Conservation (phyloP, 139 green algal genomes). For the Chlorella sp. region DNA sequence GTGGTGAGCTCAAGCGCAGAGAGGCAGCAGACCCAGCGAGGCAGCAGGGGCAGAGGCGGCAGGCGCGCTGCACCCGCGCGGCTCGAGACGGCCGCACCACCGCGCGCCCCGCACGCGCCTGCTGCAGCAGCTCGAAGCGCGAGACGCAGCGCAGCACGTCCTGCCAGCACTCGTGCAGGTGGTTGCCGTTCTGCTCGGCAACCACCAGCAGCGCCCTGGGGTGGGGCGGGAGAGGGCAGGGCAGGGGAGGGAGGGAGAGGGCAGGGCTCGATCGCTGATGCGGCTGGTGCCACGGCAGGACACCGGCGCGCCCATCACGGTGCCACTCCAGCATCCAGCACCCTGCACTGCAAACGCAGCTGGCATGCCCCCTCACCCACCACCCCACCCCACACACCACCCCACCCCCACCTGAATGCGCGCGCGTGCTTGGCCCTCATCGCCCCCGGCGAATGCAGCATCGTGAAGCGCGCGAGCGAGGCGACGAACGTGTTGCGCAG, state of each 20-base stretch:
- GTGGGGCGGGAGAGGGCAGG: too few relatives aligned
- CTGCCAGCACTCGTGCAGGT: conserved; percentile 80
- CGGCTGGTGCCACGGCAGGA: too few relatives aligned
- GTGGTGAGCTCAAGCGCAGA: too few relatives aligned
- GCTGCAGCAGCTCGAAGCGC: conserved; percentile 92
- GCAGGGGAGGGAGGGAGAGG: background rate
- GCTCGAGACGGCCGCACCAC: too few relatives aligned
- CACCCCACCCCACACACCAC: background rate
- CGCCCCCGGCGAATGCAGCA: conserved; percentile 64
- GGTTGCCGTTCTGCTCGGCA: conserved; percentile 73
- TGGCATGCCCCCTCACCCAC: background rate
- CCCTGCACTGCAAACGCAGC: background rate
- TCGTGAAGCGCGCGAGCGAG: conserved; percentile 56
- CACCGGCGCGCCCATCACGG: too few relatives aligned
- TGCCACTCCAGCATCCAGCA: too few relatives aligned
- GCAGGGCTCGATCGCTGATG: too few relatives aligned
- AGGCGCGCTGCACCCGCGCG: too few relatives aligned
- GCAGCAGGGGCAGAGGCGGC: too few relatives aligned
- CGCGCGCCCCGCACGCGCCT: too few relatives aligned
- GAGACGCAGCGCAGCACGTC: conserved; percentile 93
- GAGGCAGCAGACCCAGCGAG: too few relatives aligned
- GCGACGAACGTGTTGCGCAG: conserved; percentile 88
- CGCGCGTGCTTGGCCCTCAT: conserved; percentile 89
- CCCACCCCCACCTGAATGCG: conserved; percentile 55
- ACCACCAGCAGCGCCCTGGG: conserved; percentile 74